Evolutionary conservation across 148 eudicot species (phyloP), one percentile per base, ranked within the genome.

Genomic region (Mesembryanthemum crystallinum): DNA sequence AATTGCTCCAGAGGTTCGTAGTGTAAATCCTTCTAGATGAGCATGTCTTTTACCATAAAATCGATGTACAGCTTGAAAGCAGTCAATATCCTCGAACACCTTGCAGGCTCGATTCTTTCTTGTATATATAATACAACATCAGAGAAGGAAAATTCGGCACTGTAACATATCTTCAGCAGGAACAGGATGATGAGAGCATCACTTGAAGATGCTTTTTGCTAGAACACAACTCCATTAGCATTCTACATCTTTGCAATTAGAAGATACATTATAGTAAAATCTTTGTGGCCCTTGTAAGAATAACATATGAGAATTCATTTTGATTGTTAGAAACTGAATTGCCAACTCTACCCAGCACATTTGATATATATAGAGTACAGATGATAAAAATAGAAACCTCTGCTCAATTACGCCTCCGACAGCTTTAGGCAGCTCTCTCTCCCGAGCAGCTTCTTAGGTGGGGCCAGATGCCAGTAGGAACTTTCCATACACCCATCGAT

Each of bases 211-310:
- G 76, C 32, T 3, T 25, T 62, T 1, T 62, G 17, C 35, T 10
- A 45, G 32, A 74, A 45, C 51, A 13, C 32, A 65, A 14, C 14
- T 35, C 24, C 39, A 51, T 64, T 29, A n/a, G 9, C 33, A 55
- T 55, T 17, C 37, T 77, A 35, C 71, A 77, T 30, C 42, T 51
- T 51, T 33, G 28, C 27, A 13, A 52, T 70, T 43, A 21, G 60
- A 70, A 28, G 59, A 57, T 70, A 15, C 42, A 60, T 20, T 62
- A 67, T 30, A 23, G 28, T n/a, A n/a, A n/a, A 51, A 28, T 27
- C 67, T 62, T n/a, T 69, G 80, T 57, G 64, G 57, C 45, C 33
- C 64, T 29, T 6, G n/a, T 5, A 79, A 59, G 47, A 69, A 77
- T 45, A 7, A 32, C 6, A 55, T 18, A 60, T 33, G 51, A 28